Percentiles rank a stretch among this genome's conserved stretches.
These are phyloP conservation scores for Paecilomyces fulvus DNA, from an alignment of 2,329 filamentous ascomycete species.

Conservation along the genomic window DNA sequence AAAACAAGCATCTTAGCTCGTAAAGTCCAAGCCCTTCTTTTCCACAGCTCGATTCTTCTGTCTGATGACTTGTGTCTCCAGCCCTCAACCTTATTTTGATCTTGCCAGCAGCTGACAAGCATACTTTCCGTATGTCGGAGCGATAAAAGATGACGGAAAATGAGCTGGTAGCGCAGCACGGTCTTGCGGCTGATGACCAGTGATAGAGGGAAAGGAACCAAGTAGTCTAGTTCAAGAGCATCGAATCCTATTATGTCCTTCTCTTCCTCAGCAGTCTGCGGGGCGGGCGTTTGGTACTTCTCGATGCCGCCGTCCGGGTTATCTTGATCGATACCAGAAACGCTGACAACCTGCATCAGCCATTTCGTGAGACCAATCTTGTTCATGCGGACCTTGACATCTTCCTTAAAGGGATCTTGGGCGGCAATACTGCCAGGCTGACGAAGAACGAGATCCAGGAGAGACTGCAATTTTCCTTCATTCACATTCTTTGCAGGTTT, in stretches of 20 bases:
- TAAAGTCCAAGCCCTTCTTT: conserved; percentile 82
- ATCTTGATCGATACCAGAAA: conserved; percentile 88
- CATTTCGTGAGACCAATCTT: conserved; percentile 87
- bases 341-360: conserved; percentile 91
- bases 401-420: conserved; percentile 94
- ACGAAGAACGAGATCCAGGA: conserved; percentile 92
- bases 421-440: conserved; percentile 92
- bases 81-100: conserved; percentile 68
- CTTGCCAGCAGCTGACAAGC: conserved; percentile 80
- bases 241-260: conserved; percentile 87
- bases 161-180: conserved; percentile 88
- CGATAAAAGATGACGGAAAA: conserved; percentile 89
- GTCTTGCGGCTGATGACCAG: conserved; percentile 94
- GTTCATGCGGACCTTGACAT: conserved; percentile 96
- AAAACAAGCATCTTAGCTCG: conserved; percentile 93
- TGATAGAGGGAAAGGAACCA: conserved; percentile 88
- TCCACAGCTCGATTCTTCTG: conserved; percentile 76
- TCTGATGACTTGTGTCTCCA: conserved; percentile 77
- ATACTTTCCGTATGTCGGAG: conserved; percentile 83
- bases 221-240: conserved; percentile 87
- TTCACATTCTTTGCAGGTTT: conserved; percentile 87
- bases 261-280: conserved; percentile 58
- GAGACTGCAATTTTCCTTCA: conserved; percentile 82
- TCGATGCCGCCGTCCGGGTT: conserved; percentile 54
- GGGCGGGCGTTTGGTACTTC: conserved; percentile 62